Evolutionary conservation across 441 rosid genomes (phyloP).

Genomic region (Populus hybrid): DNA sequence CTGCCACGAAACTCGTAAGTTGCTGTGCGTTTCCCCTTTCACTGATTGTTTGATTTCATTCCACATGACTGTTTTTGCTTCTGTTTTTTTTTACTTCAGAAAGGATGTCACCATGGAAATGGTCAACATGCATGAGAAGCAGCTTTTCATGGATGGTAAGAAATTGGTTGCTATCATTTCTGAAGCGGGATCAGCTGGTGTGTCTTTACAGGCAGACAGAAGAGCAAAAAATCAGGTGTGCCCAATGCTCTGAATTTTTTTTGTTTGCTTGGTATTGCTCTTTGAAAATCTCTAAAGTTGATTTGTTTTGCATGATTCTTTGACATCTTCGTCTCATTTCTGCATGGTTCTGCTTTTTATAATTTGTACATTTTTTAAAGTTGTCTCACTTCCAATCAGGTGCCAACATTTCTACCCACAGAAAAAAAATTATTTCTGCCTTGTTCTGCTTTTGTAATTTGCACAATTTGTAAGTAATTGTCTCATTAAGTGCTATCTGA

Average conservation of each 20-base stretch:
- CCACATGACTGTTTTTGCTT: conserved; percentile 20
- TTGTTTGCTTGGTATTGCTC: not conserved
- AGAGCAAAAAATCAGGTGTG: conserved; percentile 88
- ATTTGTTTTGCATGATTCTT: not conserved
- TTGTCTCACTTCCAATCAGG: too few species aligned
- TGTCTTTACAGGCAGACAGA: conserved; percentile 98
- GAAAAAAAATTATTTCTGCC: not conserved
- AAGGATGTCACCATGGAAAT: conserved; percentile 98
- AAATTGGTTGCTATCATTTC: conserved; percentile 96
- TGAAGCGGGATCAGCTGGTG: conserved; percentile 99
- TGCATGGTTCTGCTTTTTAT: too few species aligned
- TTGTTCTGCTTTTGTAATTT: not conserved
- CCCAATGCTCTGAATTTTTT: not conserved
- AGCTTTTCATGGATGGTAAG: conserved; percentile 98
- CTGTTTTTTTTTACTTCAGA: conserved; percentile 42
- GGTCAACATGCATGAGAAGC: conserved; percentile 99
- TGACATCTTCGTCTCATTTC: not conserved
- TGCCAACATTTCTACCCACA: not conserved
- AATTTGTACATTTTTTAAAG: too few species aligned
- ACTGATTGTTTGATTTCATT: conserved; percentile 11
- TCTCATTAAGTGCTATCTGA: conserved; percentile 14
- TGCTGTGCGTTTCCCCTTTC: conserved; percentile 17
- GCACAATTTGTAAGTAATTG: not conserved
- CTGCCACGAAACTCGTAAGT: conserved; percentile 97
- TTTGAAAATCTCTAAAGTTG: not conserved